Evolutionary conservation across 2,329 filamentous ascomycete genomes (phyloP), one percentile per base, ranked within the genome.

Genomic region (Xylariaceae sp.): DNA sequence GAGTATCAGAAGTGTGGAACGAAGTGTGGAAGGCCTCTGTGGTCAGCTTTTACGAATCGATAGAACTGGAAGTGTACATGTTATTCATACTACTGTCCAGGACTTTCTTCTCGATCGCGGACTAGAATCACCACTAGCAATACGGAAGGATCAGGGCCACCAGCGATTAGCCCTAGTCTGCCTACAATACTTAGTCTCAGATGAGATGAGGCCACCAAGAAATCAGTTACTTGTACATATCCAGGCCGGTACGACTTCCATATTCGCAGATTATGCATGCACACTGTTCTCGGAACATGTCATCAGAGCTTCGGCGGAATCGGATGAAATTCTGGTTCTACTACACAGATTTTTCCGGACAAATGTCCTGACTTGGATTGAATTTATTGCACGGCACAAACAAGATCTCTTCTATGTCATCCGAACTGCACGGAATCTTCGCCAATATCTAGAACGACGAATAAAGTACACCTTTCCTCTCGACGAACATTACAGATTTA

Each of bases 321-420:
- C 40, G 6, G 33, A 45, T 16, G 32, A 45, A 7, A 24, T 45
- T 4, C 30, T 52, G 13, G 7, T 21, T 15, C 24, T 52, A 20
- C 21, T 52, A 30, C 18, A 29, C 41, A 15, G 15, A 16, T 52
- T 52, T n/a, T 41, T 52, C 11, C 32, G 20, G 11, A 45, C 49
- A 13, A 45, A 52, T 35, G 49, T 52, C 7, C 21, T 52, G 18
- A n/a, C 49, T 15, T 52, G 49, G 49, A 46, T 52, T n/a, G 49
- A 46, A 23, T 52, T 35, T 20, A 32, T 52, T 27, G 42, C 42
- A 6, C 41, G 32, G 10, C 23, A 20, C 15, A 46, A 41, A 40
- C 40, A 20, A 3, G 42, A 46, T 35, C 30, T 52, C 3, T 52
- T 29, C 40, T 36, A 52, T 16, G 18, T 52, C n/a, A 52, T 20